Conservation (phyloP, 352 stramenopile species). For the Globisporangium viniferum region DNA sequence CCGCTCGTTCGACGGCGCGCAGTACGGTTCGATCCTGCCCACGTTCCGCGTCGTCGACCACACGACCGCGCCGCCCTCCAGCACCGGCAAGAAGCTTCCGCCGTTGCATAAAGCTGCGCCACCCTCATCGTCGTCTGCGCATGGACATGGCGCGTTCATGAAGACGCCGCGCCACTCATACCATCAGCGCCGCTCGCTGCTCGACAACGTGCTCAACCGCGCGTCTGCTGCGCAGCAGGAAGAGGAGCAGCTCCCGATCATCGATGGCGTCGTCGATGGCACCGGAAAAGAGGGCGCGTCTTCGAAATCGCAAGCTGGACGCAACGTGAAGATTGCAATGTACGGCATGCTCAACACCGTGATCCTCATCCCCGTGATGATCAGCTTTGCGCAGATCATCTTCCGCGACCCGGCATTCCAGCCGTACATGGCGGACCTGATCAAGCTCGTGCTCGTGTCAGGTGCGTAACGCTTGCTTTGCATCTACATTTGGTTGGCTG, state of each 20-base stretch:
- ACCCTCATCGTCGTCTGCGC: neutral
- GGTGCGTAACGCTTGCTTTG: constrained; percentile 10
- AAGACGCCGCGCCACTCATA: constrained; percentile 60
- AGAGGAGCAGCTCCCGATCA: constrained; percentile 9
- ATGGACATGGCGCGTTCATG: constrained; percentile 11
- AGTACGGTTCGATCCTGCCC: constrained; percentile 17
- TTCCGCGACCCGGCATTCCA: constrained; percentile 91
- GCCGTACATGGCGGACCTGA: constrained; percentile 89
- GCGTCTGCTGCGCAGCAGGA: constrained; percentile 8
- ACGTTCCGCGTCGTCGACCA: constrained; percentile 15
- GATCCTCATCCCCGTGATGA: constrained; percentile 90
- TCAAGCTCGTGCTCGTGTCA: constrained; percentile 93
- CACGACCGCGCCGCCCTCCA: neutral
- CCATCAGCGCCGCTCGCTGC: constrained; percentile 26
- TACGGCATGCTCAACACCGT: constrained; percentile 94
- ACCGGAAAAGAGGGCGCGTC: neutral
- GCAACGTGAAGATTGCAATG: constrained; percentile 58
- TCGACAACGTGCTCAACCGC: constrained; percentile 7
- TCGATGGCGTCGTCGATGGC: neutral
- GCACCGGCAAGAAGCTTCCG: constrained; percentile 7
- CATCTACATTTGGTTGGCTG: neutral
- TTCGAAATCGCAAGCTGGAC: constrained; percentile 18
- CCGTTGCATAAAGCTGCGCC: constrained; percentile 8
- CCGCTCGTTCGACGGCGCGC: constrained; percentile 36
- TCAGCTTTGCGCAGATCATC: constrained; percentile 95